Base-by-base conservation (phyloP, 202 grass and related monocot species). In the Brachypodium distachyon region DNA sequence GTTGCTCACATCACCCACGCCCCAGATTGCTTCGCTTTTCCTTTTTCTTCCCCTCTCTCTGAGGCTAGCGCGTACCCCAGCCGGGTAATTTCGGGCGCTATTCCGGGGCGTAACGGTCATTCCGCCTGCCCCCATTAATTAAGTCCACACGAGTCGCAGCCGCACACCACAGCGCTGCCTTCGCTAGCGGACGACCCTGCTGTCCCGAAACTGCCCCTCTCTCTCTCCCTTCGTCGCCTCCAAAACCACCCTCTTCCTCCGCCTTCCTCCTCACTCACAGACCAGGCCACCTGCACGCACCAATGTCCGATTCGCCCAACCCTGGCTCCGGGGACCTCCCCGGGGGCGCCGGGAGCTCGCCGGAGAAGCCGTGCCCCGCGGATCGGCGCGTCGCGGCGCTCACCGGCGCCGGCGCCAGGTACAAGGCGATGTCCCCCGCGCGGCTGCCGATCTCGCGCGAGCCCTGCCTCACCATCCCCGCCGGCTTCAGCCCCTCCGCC, bases 381-480 rank as follows among this genome's bases (percentile, higher is more conserved):
- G 83, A 95, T 92, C 81, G 80, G 51, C 81, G 89, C 71, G 80
- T 90, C 10, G 69, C 87, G 9, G 69, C 85, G 53, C 87, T 93
- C 25, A 58, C 79, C 19, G 88, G 79, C 9, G 77, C 82, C 7
- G 93, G 87, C 4, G 94, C 96, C 5, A 87, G 85, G 85, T 99
- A 99, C 87, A 91, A 93, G 89, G 85, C 90, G 22, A 93, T 99
- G 96, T 99, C 96, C 48, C 96, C 92, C 23, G 92, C 96, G 17
- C 78, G 81, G 61, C 90, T 99, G 77, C 92, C 90, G 75, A 99
- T 99, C 82, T 76, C 90, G 70, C 90, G 96, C 7, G 80, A 86
- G 49, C 85, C 96, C 29, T 96, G 92, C 72, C 83, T 99, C 74
- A 91, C 89, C 28, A 99, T 99, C 81, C 92, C 90, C 16, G 77